phyloP scores from a whole-genome alignment of 257 asterid species.

The Fraxinus pennsylvanica region DNA sequence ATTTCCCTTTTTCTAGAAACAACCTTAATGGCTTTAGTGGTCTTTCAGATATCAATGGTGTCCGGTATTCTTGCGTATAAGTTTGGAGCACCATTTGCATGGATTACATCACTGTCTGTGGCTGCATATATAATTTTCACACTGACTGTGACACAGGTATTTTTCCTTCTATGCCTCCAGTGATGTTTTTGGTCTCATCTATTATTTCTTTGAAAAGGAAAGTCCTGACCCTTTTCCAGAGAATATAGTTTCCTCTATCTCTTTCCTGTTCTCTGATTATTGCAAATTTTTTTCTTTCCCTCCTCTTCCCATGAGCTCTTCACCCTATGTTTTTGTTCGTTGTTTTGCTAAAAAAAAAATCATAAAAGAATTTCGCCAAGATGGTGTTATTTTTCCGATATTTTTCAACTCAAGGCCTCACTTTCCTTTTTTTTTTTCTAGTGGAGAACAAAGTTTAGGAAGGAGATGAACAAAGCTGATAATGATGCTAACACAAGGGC shows the following conservation, averaged over 20 bases:
- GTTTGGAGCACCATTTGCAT: constrained; percentile 97
- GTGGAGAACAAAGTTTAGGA: constrained; percentile 99
- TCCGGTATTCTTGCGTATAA: constrained; percentile 95
- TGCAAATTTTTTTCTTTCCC: neutral
- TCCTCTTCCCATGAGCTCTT: neutral
- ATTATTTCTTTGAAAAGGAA: constrained; percentile 5
- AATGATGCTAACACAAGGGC: constrained; percentile 94
- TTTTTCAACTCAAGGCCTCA: constrained; percentile 19
- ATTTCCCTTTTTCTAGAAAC: constrained; percentile 16
- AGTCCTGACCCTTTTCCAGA: neutral
- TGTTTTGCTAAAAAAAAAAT: neutral
- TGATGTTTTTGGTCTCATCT: neutral
- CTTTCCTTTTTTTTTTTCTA: constrained; percentile 33
- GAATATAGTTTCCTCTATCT: constrained; percentile 12
- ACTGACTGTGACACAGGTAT: constrained; percentile 83
- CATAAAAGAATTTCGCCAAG: neutral
- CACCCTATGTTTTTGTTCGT: neutral
- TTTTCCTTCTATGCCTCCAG: constrained; percentile 1
- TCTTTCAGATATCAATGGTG: constrained; percentile 92
- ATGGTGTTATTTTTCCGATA: constrained; percentile 22
- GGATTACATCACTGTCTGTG: constrained; percentile 91
- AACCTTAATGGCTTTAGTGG: constrained; percentile 37
- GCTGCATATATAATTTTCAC: constrained; percentile 82
- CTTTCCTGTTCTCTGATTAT: neutral
- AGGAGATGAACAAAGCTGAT: constrained; percentile 96